Conservation (phyloP, 129 eudicot species). For the Flaveria bidentis region DNA sequence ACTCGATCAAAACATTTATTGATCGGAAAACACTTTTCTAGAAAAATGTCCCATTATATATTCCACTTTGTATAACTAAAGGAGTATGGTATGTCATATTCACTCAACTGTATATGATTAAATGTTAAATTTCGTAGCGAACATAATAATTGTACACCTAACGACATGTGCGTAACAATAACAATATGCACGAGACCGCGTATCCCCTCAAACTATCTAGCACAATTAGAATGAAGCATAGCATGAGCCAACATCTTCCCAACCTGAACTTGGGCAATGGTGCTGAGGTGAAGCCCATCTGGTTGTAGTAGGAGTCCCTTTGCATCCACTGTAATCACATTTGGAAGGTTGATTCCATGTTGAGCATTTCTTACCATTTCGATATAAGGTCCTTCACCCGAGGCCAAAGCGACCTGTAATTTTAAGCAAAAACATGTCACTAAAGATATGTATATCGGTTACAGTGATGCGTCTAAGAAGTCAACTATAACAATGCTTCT, state of each 20-base stretch:
- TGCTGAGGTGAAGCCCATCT: conserved; percentile 67
- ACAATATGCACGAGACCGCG: not conserved
- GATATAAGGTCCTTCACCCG: conserved; percentile 59
- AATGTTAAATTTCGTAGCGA: not conserved
- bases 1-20: too few species aligned
- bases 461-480: too few species aligned
- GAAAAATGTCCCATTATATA: not conserved
- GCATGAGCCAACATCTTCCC: conserved; percentile 79
- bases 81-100: not conserved
- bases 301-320: conserved; percentile 57
- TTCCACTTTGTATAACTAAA: not conserved
- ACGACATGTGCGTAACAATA: not conserved
- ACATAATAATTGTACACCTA: not conserved
- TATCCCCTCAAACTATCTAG: not conserved
- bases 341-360: conserved; percentile 49
- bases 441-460: not conserved
- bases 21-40: not conserved
- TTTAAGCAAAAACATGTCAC: conserved; percentile 1
- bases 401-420: conserved; percentile 70
- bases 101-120: not conserved
- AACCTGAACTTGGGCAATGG: conserved; percentile 62
- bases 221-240: conserved; percentile 37
- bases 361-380: conserved; percentile 72
- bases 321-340: conserved; percentile 72
- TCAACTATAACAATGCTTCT: too few species aligned